These are phyloP conservation scores for Colletotrichum spaethianum DNA, from an alignment of 2,329 filamentous ascomycete species.

Conservation along the genomic window DNA sequence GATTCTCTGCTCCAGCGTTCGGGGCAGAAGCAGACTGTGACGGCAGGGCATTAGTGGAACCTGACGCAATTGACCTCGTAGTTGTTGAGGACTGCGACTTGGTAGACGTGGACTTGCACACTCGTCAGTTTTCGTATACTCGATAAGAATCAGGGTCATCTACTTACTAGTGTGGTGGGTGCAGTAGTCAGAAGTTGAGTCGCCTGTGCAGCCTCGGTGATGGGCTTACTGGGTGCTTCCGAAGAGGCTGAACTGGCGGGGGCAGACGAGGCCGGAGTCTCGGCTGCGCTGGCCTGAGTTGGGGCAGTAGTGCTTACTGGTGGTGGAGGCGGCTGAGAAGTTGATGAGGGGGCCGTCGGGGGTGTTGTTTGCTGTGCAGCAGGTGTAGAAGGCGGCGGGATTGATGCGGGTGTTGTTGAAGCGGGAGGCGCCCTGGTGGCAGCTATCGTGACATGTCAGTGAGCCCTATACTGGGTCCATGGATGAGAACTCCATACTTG, in stretches of 20 bases:
- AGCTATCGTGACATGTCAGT: constrained; percentile 25
- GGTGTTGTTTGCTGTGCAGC: constrained; percentile 22
- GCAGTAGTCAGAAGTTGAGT: constrained; percentile 35
- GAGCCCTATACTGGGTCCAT: not conserved
- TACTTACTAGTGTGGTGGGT: constrained; percentile 29
- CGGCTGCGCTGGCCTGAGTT: not conserved
- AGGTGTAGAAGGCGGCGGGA: constrained; percentile 15
- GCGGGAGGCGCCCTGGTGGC: constrained; percentile 22
- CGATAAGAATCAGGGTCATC: not conserved
- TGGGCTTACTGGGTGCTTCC: not conserved
- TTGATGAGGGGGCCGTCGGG: not conserved
- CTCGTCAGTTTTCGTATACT: not conserved
- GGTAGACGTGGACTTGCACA: constrained; percentile 11
- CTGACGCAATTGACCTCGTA: constrained; percentile 33
- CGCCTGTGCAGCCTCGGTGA: constrained; percentile 36
- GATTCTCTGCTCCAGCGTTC: constrained; percentile 1
- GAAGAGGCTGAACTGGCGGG: not conserved
- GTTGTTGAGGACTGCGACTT: constrained; percentile 30
- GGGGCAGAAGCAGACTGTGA: constrained; percentile 21
- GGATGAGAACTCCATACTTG: constrained; percentile 44
- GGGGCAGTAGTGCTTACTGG: not conserved
- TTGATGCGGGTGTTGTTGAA: constrained; percentile 16
- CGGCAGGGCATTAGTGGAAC: constrained; percentile 28
- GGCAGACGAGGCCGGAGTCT: constrained; percentile 2
- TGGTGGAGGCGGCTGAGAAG: constrained; percentile 19